These are phyloP conservation scores for Monilinia polystroma DNA, from an alignment of 2,329 filamentous ascomycete species.

Conservation along the genomic window DNA sequence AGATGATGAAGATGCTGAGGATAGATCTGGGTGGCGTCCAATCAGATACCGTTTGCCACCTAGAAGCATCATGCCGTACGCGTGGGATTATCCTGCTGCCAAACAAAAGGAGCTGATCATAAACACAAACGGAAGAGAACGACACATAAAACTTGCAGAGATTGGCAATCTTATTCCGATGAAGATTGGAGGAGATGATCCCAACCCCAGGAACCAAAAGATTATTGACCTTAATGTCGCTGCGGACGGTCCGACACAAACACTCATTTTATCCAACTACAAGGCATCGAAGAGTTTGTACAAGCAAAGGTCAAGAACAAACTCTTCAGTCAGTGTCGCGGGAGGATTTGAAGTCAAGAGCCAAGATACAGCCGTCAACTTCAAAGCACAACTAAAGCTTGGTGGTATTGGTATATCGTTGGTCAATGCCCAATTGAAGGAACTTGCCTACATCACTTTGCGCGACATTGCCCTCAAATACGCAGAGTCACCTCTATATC, in stretches of 20 bases:
- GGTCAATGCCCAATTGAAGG: slow-evolving; percentile 87
- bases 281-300: slow-evolving; percentile 92
- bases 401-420: slow-evolving; percentile 91
- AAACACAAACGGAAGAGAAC: slow-evolving; percentile 72
- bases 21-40: slow-evolving; percentile 85
- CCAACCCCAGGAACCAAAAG: slow-evolving; percentile 65
- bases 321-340: slow-evolving; percentile 51
- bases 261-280: slow-evolving; percentile 90
- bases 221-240: slow-evolving; percentile 96
- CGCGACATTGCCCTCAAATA: slow-evolving; percentile 88
- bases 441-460: slow-evolving; percentile 91
- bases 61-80: slow-evolving; percentile 98
- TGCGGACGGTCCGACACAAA: slow-evolving; percentile 93
- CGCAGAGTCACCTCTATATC: slow-evolving; percentile 88
- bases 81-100: slow-evolving; percentile 98
- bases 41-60: slow-evolving; percentile 90
- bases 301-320: slow-evolving; percentile 56
- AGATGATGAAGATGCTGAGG: slow-evolving; percentile 82
- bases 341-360: slow-evolving; percentile 92
- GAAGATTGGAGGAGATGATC: slow-evolving; percentile 61
- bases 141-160: slow-evolving; percentile 91
- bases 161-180: slow-evolving; percentile 95
- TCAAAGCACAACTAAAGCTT: slow-evolving; percentile 83
- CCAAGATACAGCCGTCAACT: slow-evolving; percentile 80
- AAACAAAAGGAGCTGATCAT: slow-evolving; percentile 93